These are phyloP conservation scores for Globisporangium orthogonon DNA, from an alignment of 352 stramenopile species.

Conservation along the genomic window DNA sequence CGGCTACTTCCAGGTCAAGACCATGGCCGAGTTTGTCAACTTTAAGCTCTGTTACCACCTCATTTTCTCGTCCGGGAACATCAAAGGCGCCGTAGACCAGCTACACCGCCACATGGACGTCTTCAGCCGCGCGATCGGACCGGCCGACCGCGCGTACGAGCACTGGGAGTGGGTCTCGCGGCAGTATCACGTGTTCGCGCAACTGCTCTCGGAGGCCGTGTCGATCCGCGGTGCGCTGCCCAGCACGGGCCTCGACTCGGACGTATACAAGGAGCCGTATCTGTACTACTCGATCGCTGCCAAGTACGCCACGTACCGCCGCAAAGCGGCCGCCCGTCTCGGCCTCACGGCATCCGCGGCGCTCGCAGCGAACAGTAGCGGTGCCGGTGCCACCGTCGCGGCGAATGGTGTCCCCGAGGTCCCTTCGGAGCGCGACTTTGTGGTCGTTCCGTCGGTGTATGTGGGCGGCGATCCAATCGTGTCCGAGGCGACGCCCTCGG, in stretches of 20 bases:
- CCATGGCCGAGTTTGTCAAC: constrained; percentile 82
- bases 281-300: constrained; percentile 80
- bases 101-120: constrained; percentile 75
- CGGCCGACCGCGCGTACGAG: constrained; percentile 58
- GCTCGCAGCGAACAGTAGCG: background rate
- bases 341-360: constrained; percentile 24
- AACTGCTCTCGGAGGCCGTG: constrained; percentile 66
- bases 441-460: constrained; percentile 66
- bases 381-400: background rate
- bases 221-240: constrained; percentile 59
- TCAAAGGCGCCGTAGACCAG: constrained; percentile 82
- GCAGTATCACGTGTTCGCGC: constrained; percentile 85
- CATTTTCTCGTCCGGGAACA: constrained; percentile 80
- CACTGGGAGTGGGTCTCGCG: constrained; percentile 83
- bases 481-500: constrained; percentile 25
- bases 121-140: constrained; percentile 45
- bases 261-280: constrained; percentile 85
- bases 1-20: constrained; percentile 63
- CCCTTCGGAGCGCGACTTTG: constrained; percentile 47
- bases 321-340: constrained; percentile 57
- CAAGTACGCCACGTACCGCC: constrained; percentile 76
- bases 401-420: background rate
- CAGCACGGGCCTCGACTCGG: constrained; percentile 54
- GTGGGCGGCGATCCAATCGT: constrained; percentile 66
- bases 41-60: constrained; percentile 88